A percentile compares a stretch with the other conserved stretches of the same genome.
Conservation (phyloP, 306 rosid species). For the Morella rubra region DNA sequence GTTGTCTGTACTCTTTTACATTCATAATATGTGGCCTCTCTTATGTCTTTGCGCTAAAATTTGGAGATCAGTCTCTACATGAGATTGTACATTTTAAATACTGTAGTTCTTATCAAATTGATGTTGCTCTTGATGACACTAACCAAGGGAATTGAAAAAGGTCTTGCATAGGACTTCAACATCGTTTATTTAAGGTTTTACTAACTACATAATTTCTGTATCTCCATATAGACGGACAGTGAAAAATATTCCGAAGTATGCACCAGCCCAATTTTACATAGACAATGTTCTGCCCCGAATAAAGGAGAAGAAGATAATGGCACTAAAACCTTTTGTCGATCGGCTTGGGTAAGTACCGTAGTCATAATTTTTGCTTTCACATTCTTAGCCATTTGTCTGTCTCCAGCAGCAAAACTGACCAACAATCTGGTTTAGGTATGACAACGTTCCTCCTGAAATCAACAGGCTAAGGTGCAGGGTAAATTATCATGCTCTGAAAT, state of each 20-base stretch:
- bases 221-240: slow-evolving; percentile 75
- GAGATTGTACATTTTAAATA: not conserved
- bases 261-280: slow-evolving; percentile 92
- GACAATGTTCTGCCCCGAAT: slow-evolving; percentile 97
- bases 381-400: slow-evolving; percentile 6
- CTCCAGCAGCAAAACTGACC: slow-evolving; percentile 4
- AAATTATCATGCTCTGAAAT: slow-evolving; percentile 96
- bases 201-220: not conserved
- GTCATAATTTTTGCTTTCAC: slow-evolving; percentile 26
- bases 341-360: slow-evolving; percentile 72
- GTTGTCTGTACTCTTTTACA: not conserved
- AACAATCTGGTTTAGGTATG: slow-evolving; percentile 66
- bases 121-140: not conserved
- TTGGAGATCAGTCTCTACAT: not conserved
- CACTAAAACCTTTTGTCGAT: slow-evolving; percentile 97
- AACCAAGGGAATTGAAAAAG: not conserved
- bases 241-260: slow-evolving; percentile 96
- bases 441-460: slow-evolving; percentile 92
- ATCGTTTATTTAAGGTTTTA: slow-evolving; percentile 3
- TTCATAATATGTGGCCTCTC: not conserved
- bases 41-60: not conserved
- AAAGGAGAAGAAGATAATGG: slow-evolving; percentile 99
- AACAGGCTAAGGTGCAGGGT: slow-evolving; percentile 98
- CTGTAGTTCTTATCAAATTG: not conserved
- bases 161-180: not conserved